A percentile compares a stretch with the other conserved stretches of the same genome.
Conservation (phyloP, 179 eudicot genomes). For the Spinacia oleracea region DNA sequence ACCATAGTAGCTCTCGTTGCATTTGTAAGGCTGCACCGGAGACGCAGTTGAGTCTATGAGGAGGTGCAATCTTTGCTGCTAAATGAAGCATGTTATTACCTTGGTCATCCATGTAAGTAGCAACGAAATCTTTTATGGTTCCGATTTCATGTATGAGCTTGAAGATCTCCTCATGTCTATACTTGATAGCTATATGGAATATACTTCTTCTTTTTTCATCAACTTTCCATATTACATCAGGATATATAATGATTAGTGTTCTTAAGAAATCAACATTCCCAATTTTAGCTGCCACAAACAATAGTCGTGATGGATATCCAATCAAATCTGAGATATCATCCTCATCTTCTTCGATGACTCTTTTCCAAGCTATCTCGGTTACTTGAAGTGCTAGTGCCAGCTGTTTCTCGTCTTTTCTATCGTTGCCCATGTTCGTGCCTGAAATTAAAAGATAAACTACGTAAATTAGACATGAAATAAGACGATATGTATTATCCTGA, state of each 20-base stretch:
- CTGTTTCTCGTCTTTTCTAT: not conserved
- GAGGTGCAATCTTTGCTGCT: conserved; percentile 37
- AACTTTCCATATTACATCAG: conserved; percentile 25
- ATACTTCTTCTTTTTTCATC: conserved; percentile 30
- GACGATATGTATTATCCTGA: not conserved
- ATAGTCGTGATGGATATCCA: not conserved
- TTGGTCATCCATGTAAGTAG: conserved; percentile 26
- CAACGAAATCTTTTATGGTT: conserved; percentile 31
- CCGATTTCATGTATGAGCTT: conserved; percentile 37
- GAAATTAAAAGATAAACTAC: not conserved
- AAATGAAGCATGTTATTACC: conserved; percentile 43
- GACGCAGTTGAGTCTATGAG: conserved; percentile 32
- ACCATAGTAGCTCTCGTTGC: conserved; percentile 48
- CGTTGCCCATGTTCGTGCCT: not conserved
- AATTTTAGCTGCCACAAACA: not conserved
- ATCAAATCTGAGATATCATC: not conserved
- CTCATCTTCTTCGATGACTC: not conserved
- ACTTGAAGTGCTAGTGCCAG: not conserved
- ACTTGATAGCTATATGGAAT: conserved; percentile 35
- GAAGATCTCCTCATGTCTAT: conserved; percentile 42
- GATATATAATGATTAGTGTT: no score
- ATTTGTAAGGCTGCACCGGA: conserved; percentile 49
- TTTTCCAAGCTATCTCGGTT: not conserved
- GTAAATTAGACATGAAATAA: not conserved
- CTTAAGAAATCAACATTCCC: not conserved